phyloP scores from a whole-genome alignment of 2,329 filamentous ascomycete species.

The Cryphonectria japonica region DNA sequence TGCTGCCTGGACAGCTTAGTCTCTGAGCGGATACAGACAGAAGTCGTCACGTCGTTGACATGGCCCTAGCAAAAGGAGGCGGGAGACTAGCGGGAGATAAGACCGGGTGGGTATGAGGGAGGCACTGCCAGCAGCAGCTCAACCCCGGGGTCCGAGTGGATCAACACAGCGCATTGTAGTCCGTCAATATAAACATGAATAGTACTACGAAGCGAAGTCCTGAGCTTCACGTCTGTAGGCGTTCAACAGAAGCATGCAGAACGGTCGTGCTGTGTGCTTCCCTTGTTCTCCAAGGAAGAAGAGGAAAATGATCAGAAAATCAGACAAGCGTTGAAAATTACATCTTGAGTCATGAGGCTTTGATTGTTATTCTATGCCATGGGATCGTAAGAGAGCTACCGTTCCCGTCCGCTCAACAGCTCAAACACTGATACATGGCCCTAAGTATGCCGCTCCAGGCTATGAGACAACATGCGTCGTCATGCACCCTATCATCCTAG shows the following conservation, averaged over 20 bases:
- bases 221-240: background rate
- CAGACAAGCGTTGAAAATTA: background rate
- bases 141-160: background rate
- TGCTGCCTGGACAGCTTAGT: background rate
- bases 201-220: background rate
- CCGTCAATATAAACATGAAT: background rate
- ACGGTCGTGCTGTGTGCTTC: background rate
- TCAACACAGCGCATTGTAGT: background rate
- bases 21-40: background rate
- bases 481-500: background rate
- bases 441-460: conserved; percentile 7
- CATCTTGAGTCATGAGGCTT: background rate
- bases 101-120: background rate
- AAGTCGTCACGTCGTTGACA: background rate
- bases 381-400: background rate
- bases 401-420: background rate
- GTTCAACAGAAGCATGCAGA: background rate
- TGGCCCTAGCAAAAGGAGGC: background rate
- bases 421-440: background rate
- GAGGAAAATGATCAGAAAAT: background rate
- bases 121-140: background rate
- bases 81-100: background rate
- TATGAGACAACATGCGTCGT: background rate
- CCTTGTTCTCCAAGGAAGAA: too few relatives aligned
- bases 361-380: background rate